phyloP scores from a whole-genome alignment of 164 flowering plant genomes.

The Chloranthus sessilifolius region DNA sequence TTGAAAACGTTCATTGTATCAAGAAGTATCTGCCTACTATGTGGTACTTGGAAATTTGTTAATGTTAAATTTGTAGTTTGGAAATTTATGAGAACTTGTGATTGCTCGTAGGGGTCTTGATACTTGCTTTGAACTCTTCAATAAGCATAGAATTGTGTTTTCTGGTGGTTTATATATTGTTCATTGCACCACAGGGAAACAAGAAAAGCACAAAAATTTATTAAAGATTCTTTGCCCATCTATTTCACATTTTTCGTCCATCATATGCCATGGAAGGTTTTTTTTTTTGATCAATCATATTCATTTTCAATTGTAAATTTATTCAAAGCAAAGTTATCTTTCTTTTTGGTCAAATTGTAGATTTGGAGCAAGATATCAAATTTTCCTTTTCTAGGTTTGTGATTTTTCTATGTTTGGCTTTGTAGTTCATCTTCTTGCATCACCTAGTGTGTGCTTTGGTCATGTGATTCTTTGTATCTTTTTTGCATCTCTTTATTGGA shows the following conservation, averaged over 20 bases:
- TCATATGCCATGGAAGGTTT: slow-evolving; percentile 67
- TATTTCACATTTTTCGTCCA: slow-evolving; percentile 35
- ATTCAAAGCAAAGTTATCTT: no score
- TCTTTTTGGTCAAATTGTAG: background rate
- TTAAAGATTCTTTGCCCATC: slow-evolving; percentile 50
- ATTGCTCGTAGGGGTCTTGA: background rate
- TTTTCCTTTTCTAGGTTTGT: background rate
- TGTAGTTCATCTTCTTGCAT: background rate
- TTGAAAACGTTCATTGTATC: no score
- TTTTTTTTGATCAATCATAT: background rate
- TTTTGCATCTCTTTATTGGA: no score
- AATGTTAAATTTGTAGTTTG: background rate
- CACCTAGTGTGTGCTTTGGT: no score
- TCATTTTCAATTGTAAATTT: background rate
- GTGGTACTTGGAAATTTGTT: background rate
- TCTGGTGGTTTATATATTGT: background rate
- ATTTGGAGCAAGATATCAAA: no score
- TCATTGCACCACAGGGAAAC: slow-evolving; percentile 37
- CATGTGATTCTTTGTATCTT: no score
- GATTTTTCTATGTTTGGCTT: background rate
- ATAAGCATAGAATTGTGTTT: background rate
- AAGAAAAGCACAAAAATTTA: slow-evolving; percentile 30
- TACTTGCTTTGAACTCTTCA: background rate
- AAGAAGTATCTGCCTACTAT: no score
- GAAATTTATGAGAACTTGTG: background rate